These are phyloP conservation scores for Aspergillus luchuensis DNA, from an alignment of 2,329 filamentous ascomycete species.

Conservation along the genomic window DNA sequence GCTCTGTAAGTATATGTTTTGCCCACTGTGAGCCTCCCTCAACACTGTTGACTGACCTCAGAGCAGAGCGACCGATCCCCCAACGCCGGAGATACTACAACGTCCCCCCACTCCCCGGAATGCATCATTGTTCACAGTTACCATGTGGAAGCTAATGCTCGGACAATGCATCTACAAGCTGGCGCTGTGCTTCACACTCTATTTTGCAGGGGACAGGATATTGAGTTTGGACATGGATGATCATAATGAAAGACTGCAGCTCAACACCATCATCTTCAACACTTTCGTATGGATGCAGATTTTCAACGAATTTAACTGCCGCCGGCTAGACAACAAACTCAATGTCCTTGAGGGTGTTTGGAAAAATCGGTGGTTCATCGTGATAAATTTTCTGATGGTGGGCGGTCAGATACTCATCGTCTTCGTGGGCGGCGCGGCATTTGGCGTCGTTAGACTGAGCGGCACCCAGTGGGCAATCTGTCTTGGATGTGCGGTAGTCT, in stretches of 20 bases:
- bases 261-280: conserved; percentile 89
- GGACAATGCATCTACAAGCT: conserved; percentile 88
- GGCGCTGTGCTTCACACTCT: conserved; percentile 71
- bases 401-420: conserved; percentile 85
- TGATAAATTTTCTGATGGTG: conserved; percentile 79
- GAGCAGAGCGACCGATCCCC: conserved; percentile 71
- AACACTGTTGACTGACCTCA: no score
- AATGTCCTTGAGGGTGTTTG: conserved; percentile 87
- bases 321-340: conserved; percentile 86
- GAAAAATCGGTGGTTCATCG: conserved; percentile 82
- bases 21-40: conserved; percentile 12
- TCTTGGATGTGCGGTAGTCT: conserved; percentile 33
- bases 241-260: conserved; percentile 40
- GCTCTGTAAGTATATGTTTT: conserved; percentile 51
- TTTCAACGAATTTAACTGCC: conserved; percentile 95
- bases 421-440: conserved; percentile 76
- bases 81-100: conserved; percentile 73
- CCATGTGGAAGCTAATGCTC: conserved; percentile 99
- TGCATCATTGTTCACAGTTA: conserved; percentile 73
- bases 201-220: conserved; percentile 63
- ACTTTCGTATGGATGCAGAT: conserved; percentile 99
- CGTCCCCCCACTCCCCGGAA: conserved; percentile 69
- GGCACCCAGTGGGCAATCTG: conserved; percentile 80
- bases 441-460: conserved; percentile 70
- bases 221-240: conserved; percentile 53